phyloP scores from a whole-genome alignment of 2,329 filamentous ascomycete species.

The Didymellaceae sp. region DNA sequence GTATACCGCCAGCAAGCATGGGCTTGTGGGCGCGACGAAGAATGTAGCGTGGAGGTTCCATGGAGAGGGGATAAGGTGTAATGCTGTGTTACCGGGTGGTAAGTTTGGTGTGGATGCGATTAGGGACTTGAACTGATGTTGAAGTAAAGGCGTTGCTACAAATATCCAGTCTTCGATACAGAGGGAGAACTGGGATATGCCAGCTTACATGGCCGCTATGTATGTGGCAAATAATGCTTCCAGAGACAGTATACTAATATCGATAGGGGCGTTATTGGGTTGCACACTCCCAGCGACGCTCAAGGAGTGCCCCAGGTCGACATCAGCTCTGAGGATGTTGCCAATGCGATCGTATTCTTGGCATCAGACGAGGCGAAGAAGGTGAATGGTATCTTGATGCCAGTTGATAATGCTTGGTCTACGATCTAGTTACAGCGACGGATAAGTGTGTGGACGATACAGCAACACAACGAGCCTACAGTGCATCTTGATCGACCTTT shows the following conservation, averaged over 20 bases:
- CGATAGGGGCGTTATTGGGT: background rate
- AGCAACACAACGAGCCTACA: background rate
- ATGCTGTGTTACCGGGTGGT: slow-evolving; percentile 54
- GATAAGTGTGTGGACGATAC: too few relatives aligned
- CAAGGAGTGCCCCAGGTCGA: slow-evolving; percentile 30
- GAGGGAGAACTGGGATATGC: slow-evolving; percentile 30
- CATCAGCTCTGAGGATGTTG: slow-evolving; percentile 32
- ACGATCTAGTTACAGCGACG: slow-evolving; percentile 33
- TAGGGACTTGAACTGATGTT: too few relatives aligned
- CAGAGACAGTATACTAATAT: background rate
- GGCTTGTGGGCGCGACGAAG: slow-evolving; percentile 55
- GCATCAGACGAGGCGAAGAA: slow-evolving; percentile 36
- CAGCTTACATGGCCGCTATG: slow-evolving; percentile 30
- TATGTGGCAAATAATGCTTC: slow-evolving; percentile 2
- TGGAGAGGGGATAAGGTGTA: slow-evolving; percentile 55
- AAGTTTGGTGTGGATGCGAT: slow-evolving; percentile 4
- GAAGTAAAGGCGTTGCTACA: slow-evolving; percentile 2
- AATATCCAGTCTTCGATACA: slow-evolving; percentile 32
- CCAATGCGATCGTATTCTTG: slow-evolving; percentile 33
- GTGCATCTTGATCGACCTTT: background rate
- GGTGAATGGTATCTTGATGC: slow-evolving; percentile 35
- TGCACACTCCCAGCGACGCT: slow-evolving; percentile 7
- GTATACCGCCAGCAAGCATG: slow-evolving; percentile 56
- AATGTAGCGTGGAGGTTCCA: slow-evolving; percentile 57
- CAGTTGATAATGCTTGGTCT: slow-evolving; percentile 40